Evolutionary conservation across 345 rosid genomes (phyloP).

Genomic region (Eucalyptus sp.): DNA sequence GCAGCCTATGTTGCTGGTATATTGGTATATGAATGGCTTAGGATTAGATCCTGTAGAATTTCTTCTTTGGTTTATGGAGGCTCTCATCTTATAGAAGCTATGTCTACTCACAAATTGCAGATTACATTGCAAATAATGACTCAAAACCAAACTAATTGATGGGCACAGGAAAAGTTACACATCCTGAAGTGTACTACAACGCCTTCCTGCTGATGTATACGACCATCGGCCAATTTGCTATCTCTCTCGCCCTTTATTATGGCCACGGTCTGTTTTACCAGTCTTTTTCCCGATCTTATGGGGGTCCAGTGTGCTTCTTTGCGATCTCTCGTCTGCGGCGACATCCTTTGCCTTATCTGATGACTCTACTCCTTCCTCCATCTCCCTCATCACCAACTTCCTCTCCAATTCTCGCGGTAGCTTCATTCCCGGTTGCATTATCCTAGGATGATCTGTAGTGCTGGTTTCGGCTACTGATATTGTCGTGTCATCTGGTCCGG

Average conservation of each 20-base stretch:
- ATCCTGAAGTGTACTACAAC: background rate
- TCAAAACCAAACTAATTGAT: background rate
- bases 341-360: slow-evolving; percentile 13
- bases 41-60: background rate
- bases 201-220: background rate
- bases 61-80: background rate
- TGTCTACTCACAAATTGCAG: background rate
- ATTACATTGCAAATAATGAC: background rate
- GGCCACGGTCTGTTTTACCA: slow-evolving; percentile 17
- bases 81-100: background rate
- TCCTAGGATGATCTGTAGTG: background rate
- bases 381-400: slow-evolving; percentile 9
- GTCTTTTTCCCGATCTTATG: slow-evolving; percentile 12
- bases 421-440: slow-evolving; percentile 5
- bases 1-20: background rate
- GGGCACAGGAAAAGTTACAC: background rate
- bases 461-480: background rate
- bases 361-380: slow-evolving; percentile 4
- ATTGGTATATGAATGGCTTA: background rate
- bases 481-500: slow-evolving; percentile 4
- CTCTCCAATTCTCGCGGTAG: slow-evolving; percentile 6
- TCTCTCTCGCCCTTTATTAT: slow-evolving; percentile 23
- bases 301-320: slow-evolving; percentile 9
- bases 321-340: background rate
- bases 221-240: background rate